Conservation (phyloP, 768 basidiomycete species). For the Thelephora aurantiotincta region DNA sequence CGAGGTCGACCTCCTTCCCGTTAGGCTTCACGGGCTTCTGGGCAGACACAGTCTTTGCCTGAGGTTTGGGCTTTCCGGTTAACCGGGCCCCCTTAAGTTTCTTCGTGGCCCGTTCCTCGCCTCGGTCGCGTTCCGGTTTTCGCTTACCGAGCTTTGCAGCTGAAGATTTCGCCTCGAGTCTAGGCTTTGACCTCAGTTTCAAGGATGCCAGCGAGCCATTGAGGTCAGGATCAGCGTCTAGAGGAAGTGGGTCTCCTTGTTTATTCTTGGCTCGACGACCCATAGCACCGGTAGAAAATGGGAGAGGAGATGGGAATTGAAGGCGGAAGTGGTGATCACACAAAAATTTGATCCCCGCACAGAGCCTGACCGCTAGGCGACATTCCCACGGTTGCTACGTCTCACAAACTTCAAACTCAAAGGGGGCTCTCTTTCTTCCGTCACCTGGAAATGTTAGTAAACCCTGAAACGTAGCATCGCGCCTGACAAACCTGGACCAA, state of each 20-base stretch:
- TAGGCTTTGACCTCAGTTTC: no score
- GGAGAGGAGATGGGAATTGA: background rate
- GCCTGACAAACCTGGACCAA: no score
- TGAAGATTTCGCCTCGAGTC: slow-evolving; percentile 14
- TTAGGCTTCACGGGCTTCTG: slow-evolving; percentile 8
- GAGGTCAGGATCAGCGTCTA: slow-evolving; percentile 25
- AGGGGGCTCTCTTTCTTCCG: no score
- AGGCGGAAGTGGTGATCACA: background rate
- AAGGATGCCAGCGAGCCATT: no score
- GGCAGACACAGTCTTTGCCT: slow-evolving; percentile 3
- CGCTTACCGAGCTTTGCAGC: slow-evolving; percentile 60
- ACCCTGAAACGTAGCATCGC: no score
- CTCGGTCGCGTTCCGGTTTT: slow-evolving; percentile 35
- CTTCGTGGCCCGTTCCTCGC: slow-evolving; percentile 18
- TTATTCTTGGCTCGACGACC: slow-evolving; percentile 80
- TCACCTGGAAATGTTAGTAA: no score
- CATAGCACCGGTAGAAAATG: slow-evolving; percentile 28
- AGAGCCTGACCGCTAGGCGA: background rate
- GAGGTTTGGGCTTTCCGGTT: background rate
- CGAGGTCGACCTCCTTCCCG: slow-evolving; percentile 9
- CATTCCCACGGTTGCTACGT: background rate
- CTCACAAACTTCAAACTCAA: background rate
- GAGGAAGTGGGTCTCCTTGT: slow-evolving; percentile 54
- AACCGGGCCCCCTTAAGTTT: slow-evolving; percentile 17
- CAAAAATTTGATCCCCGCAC: background rate